A percentile compares a stretch with the other conserved stretches of the same genome.
phyloP scores from a whole-genome alignment of 352 stramenopile genomes.

The Phytophthora colocasiae region DNA sequence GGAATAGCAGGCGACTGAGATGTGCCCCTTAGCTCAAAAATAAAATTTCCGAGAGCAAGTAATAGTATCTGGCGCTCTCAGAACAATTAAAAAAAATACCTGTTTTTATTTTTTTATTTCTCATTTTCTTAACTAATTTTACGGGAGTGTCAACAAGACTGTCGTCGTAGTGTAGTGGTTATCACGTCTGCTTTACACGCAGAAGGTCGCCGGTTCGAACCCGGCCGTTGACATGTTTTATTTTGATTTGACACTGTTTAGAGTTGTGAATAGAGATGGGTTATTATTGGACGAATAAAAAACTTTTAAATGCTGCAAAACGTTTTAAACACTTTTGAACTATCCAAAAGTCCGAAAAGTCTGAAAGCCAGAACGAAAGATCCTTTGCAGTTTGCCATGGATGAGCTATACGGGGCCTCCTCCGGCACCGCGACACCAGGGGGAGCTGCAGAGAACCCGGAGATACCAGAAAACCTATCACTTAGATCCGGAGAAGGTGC shows the following conservation, averaged over 20 bases:
- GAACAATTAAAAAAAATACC: too few relatives aligned
- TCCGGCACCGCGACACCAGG: not conserved
- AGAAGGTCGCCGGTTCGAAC: conserved; percentile 1
- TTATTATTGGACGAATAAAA: conserved; percentile 11
- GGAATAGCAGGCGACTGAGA: too few relatives aligned
- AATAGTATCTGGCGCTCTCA: too few relatives aligned
- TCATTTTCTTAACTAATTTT: too few relatives aligned
- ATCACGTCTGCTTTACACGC: conserved; percentile 2
- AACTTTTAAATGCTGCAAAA: conserved; percentile 9
- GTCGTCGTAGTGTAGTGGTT: conserved; percentile 1
- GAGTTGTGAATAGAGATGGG: too few relatives aligned
- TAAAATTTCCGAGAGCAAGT: too few relatives aligned
- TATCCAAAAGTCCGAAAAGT: not conserved
- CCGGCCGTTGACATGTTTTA: not conserved
- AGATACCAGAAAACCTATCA: not conserved
- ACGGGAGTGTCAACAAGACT: too few relatives aligned
- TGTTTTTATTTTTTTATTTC: too few relatives aligned
- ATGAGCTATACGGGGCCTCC: too few relatives aligned
- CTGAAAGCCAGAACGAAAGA: not conserved
- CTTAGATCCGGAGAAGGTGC: not conserved
- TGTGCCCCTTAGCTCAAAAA: too few relatives aligned
- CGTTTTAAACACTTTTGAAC: conserved; percentile 16
- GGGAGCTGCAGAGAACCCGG: not conserved
- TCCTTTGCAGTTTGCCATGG: not conserved
- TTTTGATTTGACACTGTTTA: too few relatives aligned